Base-by-base conservation (phyloP, 2,329 filamentous ascomycete species). In the Clonostachys byssicola region DNA sequence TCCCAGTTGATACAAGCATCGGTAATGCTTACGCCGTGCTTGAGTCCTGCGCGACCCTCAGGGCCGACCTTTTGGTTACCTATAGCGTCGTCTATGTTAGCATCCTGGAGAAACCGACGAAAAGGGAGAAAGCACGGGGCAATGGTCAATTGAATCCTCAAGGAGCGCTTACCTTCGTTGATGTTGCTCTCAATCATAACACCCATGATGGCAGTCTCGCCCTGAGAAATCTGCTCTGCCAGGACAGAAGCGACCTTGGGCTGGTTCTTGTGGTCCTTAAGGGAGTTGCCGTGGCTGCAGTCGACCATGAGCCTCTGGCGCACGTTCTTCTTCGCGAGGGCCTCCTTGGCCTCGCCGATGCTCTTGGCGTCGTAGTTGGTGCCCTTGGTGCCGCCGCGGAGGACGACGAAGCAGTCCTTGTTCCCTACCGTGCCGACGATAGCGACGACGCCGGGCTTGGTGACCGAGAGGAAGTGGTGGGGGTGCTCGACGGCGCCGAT, bases 131-230 rank as follows among this genome's bases (percentile, higher is more conserved):
- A 44, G 13, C n/a, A 18, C 3, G n/a, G 17, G 38, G 38, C 3
- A 18, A 13, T n/a, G n/a, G n/a, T n/a, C 38, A n/a, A 12, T 4
- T 14, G 12, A n/a, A 40, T 12, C 14, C 23, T 30, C 23, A 30
- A 30, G 23, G 23, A 10, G 23, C 34, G 56, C 76, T 60, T 66
- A 87, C 88, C 92, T 73, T 96, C 92, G 60, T 92, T 87, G 71
- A 97, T 95, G 68, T 97, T 89, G 68, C 89, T 95, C 76, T 99
- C 94, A 60, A 99, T 95, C 94, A 99, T 99, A 50, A 97, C 89
- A 60, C 94, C 94, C 83, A 96, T 92, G 61, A 99, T 94, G 43
- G 77, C 86, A 4, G 80, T 79, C 73, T 97, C 92, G 35, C 94
- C 94, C 49, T 79, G 81, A 47, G 85, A 78, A 50, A 99, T 88